Evolutionary conservation across 2,329 filamentous ascomycete genomes (phyloP).

Genomic region (Penicillium sp.): DNA sequence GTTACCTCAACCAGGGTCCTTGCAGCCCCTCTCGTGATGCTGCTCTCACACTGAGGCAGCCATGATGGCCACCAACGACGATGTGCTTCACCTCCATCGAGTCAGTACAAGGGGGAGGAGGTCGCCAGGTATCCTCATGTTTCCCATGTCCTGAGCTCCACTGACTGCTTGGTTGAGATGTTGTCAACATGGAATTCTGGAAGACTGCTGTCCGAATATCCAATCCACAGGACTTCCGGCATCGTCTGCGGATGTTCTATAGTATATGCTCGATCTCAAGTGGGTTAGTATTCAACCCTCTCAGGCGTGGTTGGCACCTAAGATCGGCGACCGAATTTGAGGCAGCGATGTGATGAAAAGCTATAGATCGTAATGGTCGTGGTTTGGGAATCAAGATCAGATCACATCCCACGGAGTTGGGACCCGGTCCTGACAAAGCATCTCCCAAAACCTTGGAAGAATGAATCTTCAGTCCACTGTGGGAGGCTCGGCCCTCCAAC

Average conservation of each 20-base stretch:
- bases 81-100: conserved; percentile 17
- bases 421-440: background rate
- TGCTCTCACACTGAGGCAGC: conserved; percentile 19
- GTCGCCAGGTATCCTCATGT: conserved; percentile 24
- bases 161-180: conserved; percentile 15
- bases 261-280: conserved; percentile 13
- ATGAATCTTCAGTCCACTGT: too few species aligned
- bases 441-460: background rate
- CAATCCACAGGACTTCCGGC: conserved; percentile 22
- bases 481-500: background rate
- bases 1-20: conserved; percentile 21
- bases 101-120: conserved; percentile 1
- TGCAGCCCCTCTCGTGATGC: conserved; percentile 13
- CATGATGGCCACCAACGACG: conserved; percentile 24
- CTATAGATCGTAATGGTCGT: background rate
- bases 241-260: conserved; percentile 4
- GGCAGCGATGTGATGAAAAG: background rate
- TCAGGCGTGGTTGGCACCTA: background rate
- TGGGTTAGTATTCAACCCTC: background rate
- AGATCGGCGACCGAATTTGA: background rate
- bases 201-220: conserved; percentile 21
- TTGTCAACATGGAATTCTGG: conserved; percentile 15
- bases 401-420: background rate
- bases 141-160: conserved; percentile 21
- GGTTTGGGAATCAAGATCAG: background rate